Evolutionary conservation across 371 early-diverging fungal species (phyloP).

Genomic region (Nosema granulosis): DNA sequence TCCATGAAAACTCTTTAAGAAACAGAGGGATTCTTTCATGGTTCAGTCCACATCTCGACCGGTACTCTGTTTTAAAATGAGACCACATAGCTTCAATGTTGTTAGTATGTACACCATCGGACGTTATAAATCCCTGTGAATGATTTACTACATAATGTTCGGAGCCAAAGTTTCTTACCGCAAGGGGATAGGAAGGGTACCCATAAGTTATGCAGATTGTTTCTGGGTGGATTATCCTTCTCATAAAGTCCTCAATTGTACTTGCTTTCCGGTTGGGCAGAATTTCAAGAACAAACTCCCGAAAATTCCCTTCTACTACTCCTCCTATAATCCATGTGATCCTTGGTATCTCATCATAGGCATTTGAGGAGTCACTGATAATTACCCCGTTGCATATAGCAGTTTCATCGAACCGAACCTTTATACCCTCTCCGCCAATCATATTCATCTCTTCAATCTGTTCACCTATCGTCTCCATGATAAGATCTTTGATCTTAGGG

Average conservation of each 20-base stretch:
- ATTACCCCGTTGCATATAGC: conserved; percentile 3
- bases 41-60: too few relatives aligned
- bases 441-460: too few relatives aligned
- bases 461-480: too few relatives aligned
- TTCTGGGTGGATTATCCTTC: background rate
- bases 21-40: too few relatives aligned
- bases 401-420: conserved; percentile 3
- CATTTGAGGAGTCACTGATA: background rate
- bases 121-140: too few relatives aligned
- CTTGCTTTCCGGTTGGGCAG: background rate
- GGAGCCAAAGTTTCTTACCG: too few relatives aligned
- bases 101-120: too few relatives aligned
- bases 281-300: background rate
- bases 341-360: background rate
- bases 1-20: too few relatives aligned
- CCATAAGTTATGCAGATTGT: background rate
- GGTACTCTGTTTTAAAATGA: too few relatives aligned
- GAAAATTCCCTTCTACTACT: background rate
- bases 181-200: background rate
- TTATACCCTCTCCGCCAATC: background rate
- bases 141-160: too few relatives aligned
- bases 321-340: background rate
- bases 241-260: background rate
- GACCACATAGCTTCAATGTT: too few relatives aligned
- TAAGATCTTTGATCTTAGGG: too few relatives aligned